These are phyloP conservation scores for Euclidium syriacum DNA, from an alignment of 345 rosid species.

Conservation along the genomic window DNA sequence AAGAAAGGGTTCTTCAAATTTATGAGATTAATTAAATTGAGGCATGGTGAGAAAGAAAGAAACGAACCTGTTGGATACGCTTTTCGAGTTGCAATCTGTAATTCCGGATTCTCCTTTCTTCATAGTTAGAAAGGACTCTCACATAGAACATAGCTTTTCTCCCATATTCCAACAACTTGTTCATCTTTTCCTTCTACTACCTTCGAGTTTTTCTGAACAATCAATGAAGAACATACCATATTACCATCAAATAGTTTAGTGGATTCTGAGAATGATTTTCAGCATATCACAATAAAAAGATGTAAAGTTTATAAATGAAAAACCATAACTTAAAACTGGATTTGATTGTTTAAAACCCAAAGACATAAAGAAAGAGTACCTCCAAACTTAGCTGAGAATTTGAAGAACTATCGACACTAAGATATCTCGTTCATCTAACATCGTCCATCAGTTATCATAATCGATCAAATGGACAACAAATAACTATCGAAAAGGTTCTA, in stretches of 20 bases:
- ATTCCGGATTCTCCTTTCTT: slow-evolving; percentile 57
- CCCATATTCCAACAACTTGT: slow-evolving; percentile 59
- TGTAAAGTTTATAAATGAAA: neutral
- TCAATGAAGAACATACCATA: neutral
- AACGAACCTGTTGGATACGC: slow-evolving; percentile 47
- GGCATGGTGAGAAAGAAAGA: neutral
- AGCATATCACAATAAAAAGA: neutral
- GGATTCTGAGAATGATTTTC: neutral
- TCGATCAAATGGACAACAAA: neutral
- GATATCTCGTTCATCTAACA: too few relatives aligned
- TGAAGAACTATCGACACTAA: too few relatives aligned
- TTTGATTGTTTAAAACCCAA: too few relatives aligned
- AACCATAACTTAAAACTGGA: neutral
- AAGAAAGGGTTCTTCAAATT: too few relatives aligned
- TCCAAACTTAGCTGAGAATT: neutral
- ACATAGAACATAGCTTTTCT: too few relatives aligned
- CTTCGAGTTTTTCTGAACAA: slow-evolving; percentile 1
- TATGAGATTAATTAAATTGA: too few relatives aligned
- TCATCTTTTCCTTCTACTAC: slow-evolving; percentile 34
- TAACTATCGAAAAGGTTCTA: neutral
- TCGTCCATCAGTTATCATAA: neutral
- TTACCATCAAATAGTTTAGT: neutral
- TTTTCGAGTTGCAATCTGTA: slow-evolving; percentile 60
- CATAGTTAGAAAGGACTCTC: slow-evolving; percentile 80
- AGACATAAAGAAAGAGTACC: neutral